Evolutionary conservation across 495 filamentous ascomycete species (phyloP).

Genomic region (Penicillium odoratum): DNA sequence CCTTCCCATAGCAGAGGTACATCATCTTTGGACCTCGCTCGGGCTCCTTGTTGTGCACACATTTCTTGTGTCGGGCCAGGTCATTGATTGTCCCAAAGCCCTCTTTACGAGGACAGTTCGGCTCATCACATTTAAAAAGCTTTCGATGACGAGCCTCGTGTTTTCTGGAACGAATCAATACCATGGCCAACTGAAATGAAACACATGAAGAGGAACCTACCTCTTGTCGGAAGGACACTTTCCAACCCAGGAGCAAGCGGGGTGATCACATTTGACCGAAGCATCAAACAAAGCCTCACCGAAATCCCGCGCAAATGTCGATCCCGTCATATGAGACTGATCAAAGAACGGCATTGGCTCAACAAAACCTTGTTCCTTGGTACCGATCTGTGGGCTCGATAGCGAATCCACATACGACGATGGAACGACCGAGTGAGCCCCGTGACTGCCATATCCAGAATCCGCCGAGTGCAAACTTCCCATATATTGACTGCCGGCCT

Average conservation of each 20-base stretch:
- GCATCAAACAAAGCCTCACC: conserved; percentile 23
- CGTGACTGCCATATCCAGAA: conserved; percentile 62
- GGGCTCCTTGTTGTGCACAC: conserved; percentile 61
- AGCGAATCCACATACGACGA: conserved; percentile 30
- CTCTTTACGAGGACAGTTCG: conserved; percentile 57
- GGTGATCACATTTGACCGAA: conserved; percentile 36
- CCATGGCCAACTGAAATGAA: too few species aligned
- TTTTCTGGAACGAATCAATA: conserved; percentile 57
- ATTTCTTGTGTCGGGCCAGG: conserved; percentile 69
- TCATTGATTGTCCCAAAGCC: conserved; percentile 87
- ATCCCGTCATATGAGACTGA: conserved; percentile 11
- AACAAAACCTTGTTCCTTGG: conserved; percentile 27
- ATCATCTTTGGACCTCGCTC: conserved; percentile 54
- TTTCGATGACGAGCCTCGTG: conserved; percentile 77
- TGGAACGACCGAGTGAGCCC: conserved; percentile 45
- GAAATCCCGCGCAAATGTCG: conserved; percentile 16
- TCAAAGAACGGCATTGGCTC: conserved; percentile 23
- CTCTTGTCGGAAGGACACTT: conserved; percentile 46
- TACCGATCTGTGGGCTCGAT: conserved; percentile 30
- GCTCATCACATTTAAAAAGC: conserved; percentile 64
- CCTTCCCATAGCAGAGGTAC: conserved; percentile 64
- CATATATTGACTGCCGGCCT: conserved; percentile 55
- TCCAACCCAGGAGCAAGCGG: conserved; percentile 38
- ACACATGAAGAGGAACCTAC: conserved; percentile 14
- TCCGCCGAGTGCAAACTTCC: conserved; percentile 52